phyloP scores from a whole-genome alignment of 1,139 yeast species.

The Blastobotrys capitulatus region DNA sequence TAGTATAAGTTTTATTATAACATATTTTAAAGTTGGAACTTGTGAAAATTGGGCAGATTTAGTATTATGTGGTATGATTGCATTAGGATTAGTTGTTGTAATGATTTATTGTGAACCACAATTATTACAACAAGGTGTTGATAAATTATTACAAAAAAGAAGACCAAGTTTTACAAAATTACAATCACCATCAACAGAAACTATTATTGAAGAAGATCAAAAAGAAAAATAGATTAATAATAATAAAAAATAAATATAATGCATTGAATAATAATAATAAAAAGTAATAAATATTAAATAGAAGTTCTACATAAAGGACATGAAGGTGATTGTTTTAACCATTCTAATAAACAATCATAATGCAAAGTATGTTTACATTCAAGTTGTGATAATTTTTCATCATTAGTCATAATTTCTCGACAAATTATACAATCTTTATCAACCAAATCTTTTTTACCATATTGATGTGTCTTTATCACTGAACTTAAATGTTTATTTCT shows the following conservation, averaged over 20 bases:
- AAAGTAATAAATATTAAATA: slow-evolving; percentile 9
- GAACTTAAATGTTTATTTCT: slow-evolving; percentile 21
- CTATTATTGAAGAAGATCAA: slow-evolving; percentile 6
- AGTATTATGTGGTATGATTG: slow-evolving; percentile 3
- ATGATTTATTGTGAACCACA: slow-evolving; percentile 15
- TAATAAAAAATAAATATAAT: neutral
- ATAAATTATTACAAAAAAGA: neutral
- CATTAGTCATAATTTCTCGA: slow-evolving; percentile 32
- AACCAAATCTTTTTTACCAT: slow-evolving; percentile 22
- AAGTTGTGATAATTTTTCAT: slow-evolving; percentile 11
- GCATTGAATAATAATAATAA: neutral
- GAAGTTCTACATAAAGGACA: slow-evolving; percentile 27
- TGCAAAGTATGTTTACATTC: slow-evolving; percentile 72
- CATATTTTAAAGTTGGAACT: slow-evolving; percentile 3
- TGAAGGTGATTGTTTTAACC: slow-evolving; percentile 70
- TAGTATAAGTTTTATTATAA: slow-evolving; percentile 8
- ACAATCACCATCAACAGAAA: slow-evolving; percentile 3
- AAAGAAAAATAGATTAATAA: neutral
- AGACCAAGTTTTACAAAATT: neutral
- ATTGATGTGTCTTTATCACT: slow-evolving; percentile 39
- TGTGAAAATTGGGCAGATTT: slow-evolving; percentile 1
- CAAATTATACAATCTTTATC: slow-evolving; percentile 54
- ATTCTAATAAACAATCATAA: slow-evolving; percentile 73
- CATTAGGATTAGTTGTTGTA: slow-evolving; percentile 4
- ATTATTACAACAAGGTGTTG: slow-evolving; percentile 5